Percentiles rank a stretch among this genome's conserved stretches.
Conservation (phyloP, 192 early-diverging fungal genomes). For the Gaertneriomyces sp. region DNA sequence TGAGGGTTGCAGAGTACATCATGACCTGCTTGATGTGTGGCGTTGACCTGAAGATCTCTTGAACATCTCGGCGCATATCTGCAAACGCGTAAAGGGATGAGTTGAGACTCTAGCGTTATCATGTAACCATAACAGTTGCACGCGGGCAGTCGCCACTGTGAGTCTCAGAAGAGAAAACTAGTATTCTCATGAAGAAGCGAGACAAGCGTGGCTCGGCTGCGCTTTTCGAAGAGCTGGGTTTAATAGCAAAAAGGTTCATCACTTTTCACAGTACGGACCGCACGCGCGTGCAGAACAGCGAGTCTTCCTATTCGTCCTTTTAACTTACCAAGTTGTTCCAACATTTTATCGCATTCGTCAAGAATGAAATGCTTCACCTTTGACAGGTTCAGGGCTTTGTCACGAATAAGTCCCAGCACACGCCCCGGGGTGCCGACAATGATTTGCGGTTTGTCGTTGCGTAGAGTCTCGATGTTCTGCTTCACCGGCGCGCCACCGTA, state of each 20-base stretch:
- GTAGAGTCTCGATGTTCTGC: conserved; percentile 77
- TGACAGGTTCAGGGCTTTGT: conserved; percentile 74
- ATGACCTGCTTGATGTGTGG: conserved; percentile 98
- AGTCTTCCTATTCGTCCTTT: neutral
- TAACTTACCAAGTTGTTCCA: conserved; percentile 83
- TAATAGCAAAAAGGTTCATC: conserved; percentile 52
- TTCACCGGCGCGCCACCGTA: conserved; percentile 84
- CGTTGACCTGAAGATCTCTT: conserved; percentile 91
- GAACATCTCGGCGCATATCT: conserved; percentile 98
- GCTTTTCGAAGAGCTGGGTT: conserved; percentile 78
- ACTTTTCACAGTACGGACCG: neutral
- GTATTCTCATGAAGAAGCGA: conserved; percentile 10
- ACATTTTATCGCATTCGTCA: conserved; percentile 98
- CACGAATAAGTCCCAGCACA: conserved; percentile 77
- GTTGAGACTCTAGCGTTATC: no score
- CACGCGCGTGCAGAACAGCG: neutral
- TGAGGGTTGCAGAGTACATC: conserved; percentile 96
- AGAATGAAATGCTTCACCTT: conserved; percentile 96
- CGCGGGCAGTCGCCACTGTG: no score
- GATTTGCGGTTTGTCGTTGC: conserved; percentile 91
- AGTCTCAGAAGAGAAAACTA: no score
- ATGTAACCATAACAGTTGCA: no score
- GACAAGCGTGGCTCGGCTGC: neutral
- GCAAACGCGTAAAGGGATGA: neutral
- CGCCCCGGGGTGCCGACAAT: conserved; percentile 98